phyloP scores from a whole-genome alignment of 1,139 yeast genomes.

The Hyphopichia burtonii region DNA sequence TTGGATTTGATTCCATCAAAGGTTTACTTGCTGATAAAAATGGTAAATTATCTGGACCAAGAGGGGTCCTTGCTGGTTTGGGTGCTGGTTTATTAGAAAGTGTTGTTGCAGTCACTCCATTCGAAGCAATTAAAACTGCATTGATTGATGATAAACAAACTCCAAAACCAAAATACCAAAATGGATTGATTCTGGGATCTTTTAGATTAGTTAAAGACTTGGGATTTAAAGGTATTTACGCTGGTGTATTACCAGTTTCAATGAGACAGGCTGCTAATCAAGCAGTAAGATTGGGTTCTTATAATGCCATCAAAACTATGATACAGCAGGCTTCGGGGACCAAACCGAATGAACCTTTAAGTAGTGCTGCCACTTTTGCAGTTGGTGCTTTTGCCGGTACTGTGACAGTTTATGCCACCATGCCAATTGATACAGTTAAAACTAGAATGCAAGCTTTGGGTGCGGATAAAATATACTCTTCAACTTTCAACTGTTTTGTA shows the following conservation, averaged over 20 bases:
- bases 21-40: slow-evolving; percentile 72
- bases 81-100: slow-evolving; percentile 96
- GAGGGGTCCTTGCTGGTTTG: slow-evolving; percentile 92
- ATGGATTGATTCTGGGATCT: slow-evolving; percentile 63
- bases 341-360: slow-evolving; percentile 70
- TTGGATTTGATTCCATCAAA: slow-evolving; percentile 89
- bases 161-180: slow-evolving; percentile 71
- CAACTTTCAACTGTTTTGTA: slow-evolving; percentile 79
- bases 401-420: slow-evolving; percentile 91
- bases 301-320: slow-evolving; percentile 80
- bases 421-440: slow-evolving; percentile 98
- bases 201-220: slow-evolving; percentile 66
- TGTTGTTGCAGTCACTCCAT: slow-evolving; percentile 92
- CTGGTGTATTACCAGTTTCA: slow-evolving; percentile 90
- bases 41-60: slow-evolving; percentile 83
- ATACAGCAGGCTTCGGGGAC: slow-evolving; percentile 71
- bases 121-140: slow-evolving; percentile 94
- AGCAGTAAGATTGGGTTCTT: slow-evolving; percentile 91
- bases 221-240: slow-evolving; percentile 81
- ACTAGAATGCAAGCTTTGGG: slow-evolving; percentile 97
- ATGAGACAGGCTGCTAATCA: slow-evolving; percentile 95
- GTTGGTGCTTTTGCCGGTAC: slow-evolving; percentile 94
- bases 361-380: slow-evolving; percentile 76
- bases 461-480: slow-evolving; percentile 65
- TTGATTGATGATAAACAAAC: slow-evolving; percentile 89